Base-by-base conservation (phyloP, 2,329 filamentous ascomycete species). In the Stenocarpella maydis region DNA sequence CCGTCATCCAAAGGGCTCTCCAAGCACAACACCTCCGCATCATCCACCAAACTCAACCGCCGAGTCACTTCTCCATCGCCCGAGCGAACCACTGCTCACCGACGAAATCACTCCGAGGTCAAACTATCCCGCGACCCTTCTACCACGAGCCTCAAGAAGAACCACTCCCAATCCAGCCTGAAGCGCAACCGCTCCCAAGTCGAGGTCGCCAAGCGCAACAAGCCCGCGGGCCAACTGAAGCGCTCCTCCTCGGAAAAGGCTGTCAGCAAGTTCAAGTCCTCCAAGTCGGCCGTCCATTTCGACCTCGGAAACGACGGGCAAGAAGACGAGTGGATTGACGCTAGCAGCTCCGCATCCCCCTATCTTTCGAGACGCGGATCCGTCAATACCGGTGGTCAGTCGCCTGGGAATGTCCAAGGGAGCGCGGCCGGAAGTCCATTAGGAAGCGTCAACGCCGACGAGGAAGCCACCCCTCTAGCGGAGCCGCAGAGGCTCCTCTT, bases 251-350 rank as follows among this genome's bases (percentile, higher is more conserved):
- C 85, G 65, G 84, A 86, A 67, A 84, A 84, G 34, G 80, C 82
- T 69, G 81, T 85, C 70, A 78, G 80, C 74, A 83, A 83, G 73
- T 75, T 81, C 71, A 82, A 80, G 73, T 76, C 79, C 61, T 73
- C 73, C 73, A 87, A 86, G 75, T 78, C 78, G 31, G 85, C 87
- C 72, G 89, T 91, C 39, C 88, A 90, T 75, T 91, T 91, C 74
- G 88, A 90, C 74, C 82, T 91, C 66, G 89, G 88, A 65, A 85
- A 82, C 74, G 82, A 84, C 76, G 79, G 77, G 28, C 75, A 82
- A 72, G 85, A 87, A 65, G 87, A 89, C 82, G 88, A 88, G 80
- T 91, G 89, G 89, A 87, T 91, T 50, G 89, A 91, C 78, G 88
- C 88, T 70, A 90, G 88, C 78, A 84, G 83, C 55, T 89, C 87